Base-by-base conservation (phyloP, 176 grass and related monocot species). In the Aegilops sharonensis region DNA sequence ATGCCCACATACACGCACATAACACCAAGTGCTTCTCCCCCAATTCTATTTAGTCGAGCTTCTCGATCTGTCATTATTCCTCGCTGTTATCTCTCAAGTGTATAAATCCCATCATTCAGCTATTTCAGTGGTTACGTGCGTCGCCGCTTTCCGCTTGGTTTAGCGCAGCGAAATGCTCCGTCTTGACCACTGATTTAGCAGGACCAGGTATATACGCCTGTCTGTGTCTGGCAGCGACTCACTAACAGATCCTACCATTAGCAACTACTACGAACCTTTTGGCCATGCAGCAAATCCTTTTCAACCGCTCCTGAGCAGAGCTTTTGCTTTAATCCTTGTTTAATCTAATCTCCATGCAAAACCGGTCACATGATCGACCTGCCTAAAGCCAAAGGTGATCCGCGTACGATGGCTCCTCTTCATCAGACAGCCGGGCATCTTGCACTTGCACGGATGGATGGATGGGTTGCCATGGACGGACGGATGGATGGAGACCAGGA, bases 171-270 rank as follows among this genome's bases (percentile, higher is more conserved):
- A 42, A 42, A 42, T 42, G 11, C 39, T 64, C 82, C 34, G 14
- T 0, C 48, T 80, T 50, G 47, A 50, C 47, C 48, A 52, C 48
- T n/a, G n/a, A 52, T 14, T 81, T 6, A 18, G 50, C 65, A 80
- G 84, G 76, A 72, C 76, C 82, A 20, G 4, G 52, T 57, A 8
- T 0, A 20, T 57, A 81, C 25, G 77, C 56, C 11, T 80, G 82
- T 57, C 76, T 66, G 31, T 5, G 76, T 4, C 35, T 80, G 34
- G 5, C 31, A 31, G 3, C 0, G 88, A 89, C 83, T 76, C 3
- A 1, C 66, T 45, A 89, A 89, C 88, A 61, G 77, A 85, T 68
- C 77, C 45, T 68, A 70, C 42, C 88, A 89, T 89, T 89, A 31
- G 31, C 31, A 31, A 31, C 31, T 31, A 81, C 82, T 6, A 54